Evolutionary conservation across 192 early-diverging fungal genomes (phyloP), one percentile per base, ranked within the genome.

Genomic region (Entrophospora sp.): DNA sequence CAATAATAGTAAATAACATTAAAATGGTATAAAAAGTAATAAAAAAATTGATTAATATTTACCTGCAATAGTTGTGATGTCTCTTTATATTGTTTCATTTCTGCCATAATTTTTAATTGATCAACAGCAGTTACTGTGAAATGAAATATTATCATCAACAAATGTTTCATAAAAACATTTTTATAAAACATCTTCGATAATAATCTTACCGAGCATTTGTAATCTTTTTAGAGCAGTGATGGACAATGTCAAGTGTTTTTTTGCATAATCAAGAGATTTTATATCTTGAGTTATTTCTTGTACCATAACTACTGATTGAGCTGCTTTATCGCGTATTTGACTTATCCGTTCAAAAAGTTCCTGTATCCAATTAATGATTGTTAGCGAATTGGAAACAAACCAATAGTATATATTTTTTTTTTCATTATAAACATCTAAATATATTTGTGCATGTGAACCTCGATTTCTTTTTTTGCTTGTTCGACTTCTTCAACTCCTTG

Each of bases 211-310:
- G 28, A 96, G 73, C 90, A 96, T 91, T 69, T 96, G 92, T 9
- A 96, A 75, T 66, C 93, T 79, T 60, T 88, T 88, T 51, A 96
- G 76, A 3, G 89, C 83, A 0, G 88, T 88, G 12, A 93, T 89
- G 1, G 93, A 87, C 27, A 74, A 67, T 3, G 89, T 88, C 43
- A 99, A 73, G 67, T 97, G 94, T 57, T 89, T 84, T 72, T 99
- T 99, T 36, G 94, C 92, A 66, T 86, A 87, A 71, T 99, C 97
- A 40, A 99, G 78, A 9, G 87, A 81, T 66, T 93, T 94, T 66
- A 99, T 97, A 66, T 99, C 97, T 59, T 88, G 82, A 12, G 97
- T 97, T 45, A 99, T 99, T 45, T 96, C 93, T 16, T 90, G 85
- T 0, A 99, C 94, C 81, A 89, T 89, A 14, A 82, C 74, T 53